Evolutionary conservation across 2,329 filamentous ascomycete genomes (phyloP).

Genomic region (Aspergillus proliferans): DNA sequence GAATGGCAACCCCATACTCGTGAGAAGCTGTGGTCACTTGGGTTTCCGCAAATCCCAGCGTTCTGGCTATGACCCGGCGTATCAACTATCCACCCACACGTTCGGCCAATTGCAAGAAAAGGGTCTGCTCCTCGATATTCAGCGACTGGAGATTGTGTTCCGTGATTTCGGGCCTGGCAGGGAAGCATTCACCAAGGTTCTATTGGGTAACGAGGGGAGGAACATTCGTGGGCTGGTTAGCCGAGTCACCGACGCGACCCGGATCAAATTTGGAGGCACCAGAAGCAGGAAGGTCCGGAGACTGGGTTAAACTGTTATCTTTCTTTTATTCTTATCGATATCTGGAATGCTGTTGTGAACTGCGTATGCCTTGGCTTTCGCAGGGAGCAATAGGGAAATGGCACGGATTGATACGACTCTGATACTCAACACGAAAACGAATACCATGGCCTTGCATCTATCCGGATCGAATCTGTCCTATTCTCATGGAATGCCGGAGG

Average conservation of each 20-base stretch:
- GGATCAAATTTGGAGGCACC: slow-evolving; percentile 91
- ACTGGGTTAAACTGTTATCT: slow-evolving; percentile 50
- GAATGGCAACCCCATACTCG: slow-evolving; percentile 70
- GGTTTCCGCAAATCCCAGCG: slow-evolving; percentile 82
- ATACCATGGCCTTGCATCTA: neutral
- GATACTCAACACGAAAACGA: neutral
- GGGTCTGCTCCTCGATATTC: slow-evolving; percentile 69
- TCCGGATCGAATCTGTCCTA: neutral
- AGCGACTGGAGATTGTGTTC: slow-evolving; percentile 70
- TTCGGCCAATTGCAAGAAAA: slow-evolving; percentile 78
- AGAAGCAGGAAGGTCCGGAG: slow-evolving; percentile 79
- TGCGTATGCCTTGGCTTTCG: neutral
- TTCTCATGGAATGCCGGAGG: neutral
- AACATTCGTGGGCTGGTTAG: slow-evolving; percentile 67
- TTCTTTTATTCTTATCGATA: slow-evolving; percentile 1
- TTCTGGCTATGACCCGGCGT: slow-evolving; percentile 81
- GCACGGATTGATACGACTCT: neutral
- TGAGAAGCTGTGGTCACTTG: slow-evolving; percentile 75
- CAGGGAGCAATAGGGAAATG: neutral
- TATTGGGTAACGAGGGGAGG: slow-evolving; percentile 79
- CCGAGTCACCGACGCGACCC: slow-evolving; percentile 77
- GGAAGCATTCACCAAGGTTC: slow-evolving; percentile 82
- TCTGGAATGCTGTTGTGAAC: neutral
- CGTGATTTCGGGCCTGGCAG: slow-evolving; percentile 81
- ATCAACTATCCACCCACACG: slow-evolving; percentile 79